Percentiles rank a stretch among this genome's conserved stretches.
Evolutionary conservation across 192 early-diverging fungal genomes (phyloP).

Genomic region (Obelidium mucronatum): DNA sequence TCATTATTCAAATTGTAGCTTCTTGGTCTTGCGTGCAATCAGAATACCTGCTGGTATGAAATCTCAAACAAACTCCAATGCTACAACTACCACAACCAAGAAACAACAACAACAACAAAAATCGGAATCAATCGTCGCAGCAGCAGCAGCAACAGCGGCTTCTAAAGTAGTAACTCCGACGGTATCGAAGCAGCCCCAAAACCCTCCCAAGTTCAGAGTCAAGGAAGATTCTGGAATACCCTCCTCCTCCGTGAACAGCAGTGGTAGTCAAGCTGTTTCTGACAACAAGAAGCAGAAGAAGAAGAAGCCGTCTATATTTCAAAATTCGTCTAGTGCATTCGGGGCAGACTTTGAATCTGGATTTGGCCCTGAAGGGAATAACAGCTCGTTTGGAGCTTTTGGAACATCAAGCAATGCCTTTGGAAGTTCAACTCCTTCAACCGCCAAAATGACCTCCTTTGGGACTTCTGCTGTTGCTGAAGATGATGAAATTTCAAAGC

Average conservation of each 20-base stretch:
- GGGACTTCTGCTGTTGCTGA: not conserved
- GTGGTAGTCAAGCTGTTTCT: not conserved
- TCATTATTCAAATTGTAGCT: not conserved
- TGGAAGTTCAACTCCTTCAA: not conserved
- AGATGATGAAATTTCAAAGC: slow-evolving; percentile 25
- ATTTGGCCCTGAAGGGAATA: not conserved
- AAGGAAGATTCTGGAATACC: slow-evolving; percentile 4
- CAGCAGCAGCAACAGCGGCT: not conserved
- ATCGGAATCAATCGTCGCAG: not conserved
- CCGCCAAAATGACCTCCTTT: slow-evolving; percentile 18
- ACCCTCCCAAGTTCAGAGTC: slow-evolving; percentile 4
- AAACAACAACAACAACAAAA: not conserved
- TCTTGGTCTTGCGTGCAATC: slow-evolving; percentile 28
- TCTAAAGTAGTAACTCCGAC: not conserved
- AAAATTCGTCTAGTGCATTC: slow-evolving; percentile 24
- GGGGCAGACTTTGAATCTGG: not conserved
- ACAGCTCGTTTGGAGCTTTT: slow-evolving; percentile 1
- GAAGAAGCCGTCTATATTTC: slow-evolving; percentile 25
- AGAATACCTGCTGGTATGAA: not conserved
- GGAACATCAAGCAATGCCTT: slow-evolving; percentile 7
- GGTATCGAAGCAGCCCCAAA: not conserved
- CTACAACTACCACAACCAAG: too few species aligned
- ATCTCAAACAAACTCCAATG: too few species aligned
- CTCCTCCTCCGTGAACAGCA: not conserved
- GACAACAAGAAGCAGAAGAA: too few species aligned